phyloP scores from a whole-genome alignment of 78 protist species.

The Mastigamoeba balamuthi region DNA sequence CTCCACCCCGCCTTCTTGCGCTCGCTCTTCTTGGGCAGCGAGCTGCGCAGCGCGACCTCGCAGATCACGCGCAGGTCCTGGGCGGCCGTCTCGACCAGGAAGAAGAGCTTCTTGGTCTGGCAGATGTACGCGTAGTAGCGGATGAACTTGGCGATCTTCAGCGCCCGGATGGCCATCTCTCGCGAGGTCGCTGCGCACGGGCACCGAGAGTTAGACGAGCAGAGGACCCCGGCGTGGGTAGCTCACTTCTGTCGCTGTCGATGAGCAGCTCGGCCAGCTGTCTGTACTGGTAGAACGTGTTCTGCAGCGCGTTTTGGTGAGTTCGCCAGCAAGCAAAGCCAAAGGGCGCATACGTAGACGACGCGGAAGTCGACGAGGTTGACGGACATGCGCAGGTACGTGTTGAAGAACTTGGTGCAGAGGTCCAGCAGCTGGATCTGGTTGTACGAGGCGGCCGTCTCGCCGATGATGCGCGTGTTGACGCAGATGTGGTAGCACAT shows the following conservation, averaged over 20 bases:
- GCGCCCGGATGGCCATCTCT: too few species aligned
- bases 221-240: too few species aligned
- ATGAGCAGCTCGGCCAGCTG: not conserved
- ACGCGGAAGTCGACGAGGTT: not conserved
- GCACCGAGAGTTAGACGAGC: too few species aligned
- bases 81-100: not conserved
- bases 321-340: too few species aligned
- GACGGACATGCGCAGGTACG: not conserved
- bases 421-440: not conserved
- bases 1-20: too few species aligned
- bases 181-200: not conserved
- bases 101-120: not conserved
- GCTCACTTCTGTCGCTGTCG: not conserved
- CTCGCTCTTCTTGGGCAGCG: too few species aligned
- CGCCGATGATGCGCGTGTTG: conserved; percentile 7
- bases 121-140: not conserved
- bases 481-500: conserved; percentile 1
- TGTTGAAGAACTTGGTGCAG: conserved; percentile 9
- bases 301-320: too few species aligned
- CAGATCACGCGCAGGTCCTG: not conserved
- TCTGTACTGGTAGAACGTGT: conserved; percentile 7
- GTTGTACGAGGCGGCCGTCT: not conserved
- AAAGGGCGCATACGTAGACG: not conserved
- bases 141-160: not conserved
- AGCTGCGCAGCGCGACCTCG: not conserved